phyloP scores from a whole-genome alignment of 495 filamentous ascomycete species.

The Talaromyces trachyspermus region DNA sequence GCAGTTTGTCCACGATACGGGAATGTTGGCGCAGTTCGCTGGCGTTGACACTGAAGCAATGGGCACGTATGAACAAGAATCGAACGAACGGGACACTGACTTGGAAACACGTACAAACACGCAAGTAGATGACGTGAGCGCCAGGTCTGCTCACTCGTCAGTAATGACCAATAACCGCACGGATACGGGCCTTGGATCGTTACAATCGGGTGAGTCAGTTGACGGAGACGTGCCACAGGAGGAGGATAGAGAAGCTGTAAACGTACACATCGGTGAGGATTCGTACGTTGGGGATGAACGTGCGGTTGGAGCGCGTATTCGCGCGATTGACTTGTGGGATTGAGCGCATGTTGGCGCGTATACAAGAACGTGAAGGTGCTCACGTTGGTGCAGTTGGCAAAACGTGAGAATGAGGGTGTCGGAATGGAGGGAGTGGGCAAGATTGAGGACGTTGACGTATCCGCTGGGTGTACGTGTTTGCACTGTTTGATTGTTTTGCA shows the following conservation, averaged over 20 bases:
- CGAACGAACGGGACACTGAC: neutral
- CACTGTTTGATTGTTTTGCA: slow-evolving; percentile 1
- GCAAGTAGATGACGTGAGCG: neutral
- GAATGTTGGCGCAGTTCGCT: slow-evolving; percentile 19
- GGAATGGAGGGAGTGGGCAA: neutral
- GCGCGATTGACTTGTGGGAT: neutral
- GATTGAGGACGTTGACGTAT: neutral
- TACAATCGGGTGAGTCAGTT: neutral
- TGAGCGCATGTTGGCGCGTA: neutral
- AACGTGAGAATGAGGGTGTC: neutral
- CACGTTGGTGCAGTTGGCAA: neutral
- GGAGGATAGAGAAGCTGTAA: neutral
- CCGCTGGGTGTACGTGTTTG: neutral
- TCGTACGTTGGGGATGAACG: neutral
- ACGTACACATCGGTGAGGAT: neutral
- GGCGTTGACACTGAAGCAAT: slow-evolving; percentile 5
- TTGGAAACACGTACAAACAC: neutral
- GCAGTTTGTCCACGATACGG: slow-evolving; percentile 21
- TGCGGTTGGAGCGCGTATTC: neutral
- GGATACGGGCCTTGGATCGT: neutral
- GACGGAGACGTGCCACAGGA: neutral
- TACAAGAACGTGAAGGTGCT: neutral
- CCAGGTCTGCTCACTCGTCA: neutral
- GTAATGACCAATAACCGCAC: neutral
- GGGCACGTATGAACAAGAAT: neutral